phyloP scores from a whole-genome alignment of 345 rosid species.

The Lumnitzera littorea region DNA sequence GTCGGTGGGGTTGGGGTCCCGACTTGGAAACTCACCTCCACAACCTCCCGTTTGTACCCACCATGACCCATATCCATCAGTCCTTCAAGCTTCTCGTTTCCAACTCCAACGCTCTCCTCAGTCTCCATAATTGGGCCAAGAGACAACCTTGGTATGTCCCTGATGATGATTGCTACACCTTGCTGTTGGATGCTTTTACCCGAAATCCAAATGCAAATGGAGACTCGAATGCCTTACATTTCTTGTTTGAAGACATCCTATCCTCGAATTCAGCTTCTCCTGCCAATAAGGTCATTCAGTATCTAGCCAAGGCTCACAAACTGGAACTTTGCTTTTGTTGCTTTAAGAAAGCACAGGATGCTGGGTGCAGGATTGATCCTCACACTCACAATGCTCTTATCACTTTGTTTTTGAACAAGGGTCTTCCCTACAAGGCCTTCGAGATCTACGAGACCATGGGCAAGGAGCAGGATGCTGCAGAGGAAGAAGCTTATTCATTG shows the following conservation, averaged over 20 bases:
- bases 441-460: conserved; percentile 97
- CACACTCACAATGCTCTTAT: conserved; percentile 72
- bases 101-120: conserved; percentile 56
- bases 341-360: conserved; percentile 80
- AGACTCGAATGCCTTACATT: conserved; percentile 67
- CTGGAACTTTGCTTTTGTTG: conserved; percentile 81
- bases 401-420: conserved; percentile 74
- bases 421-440: conserved; percentile 87
- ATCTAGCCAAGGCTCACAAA: conserved; percentile 85
- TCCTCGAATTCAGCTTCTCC: conserved; percentile 28
- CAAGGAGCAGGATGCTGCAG: too few relatives aligned
- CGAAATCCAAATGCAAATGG: conserved; percentile 32
- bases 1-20: conserved; percentile 99
- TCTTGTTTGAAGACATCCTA: conserved; percentile 77
- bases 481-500: conserved; percentile 48
- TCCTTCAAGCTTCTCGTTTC: conserved; percentile 52
- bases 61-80: conserved; percentile 67
- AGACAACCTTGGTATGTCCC: conserved; percentile 76
- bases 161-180: conserved; percentile 51
- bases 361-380: conserved; percentile 51
- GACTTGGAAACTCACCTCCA: conserved; percentile 83
- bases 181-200: conserved; percentile 61
- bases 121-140: conserved; percentile 87
- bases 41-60: conserved; percentile 78
- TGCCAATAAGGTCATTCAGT: conserved; percentile 81